Percentiles rank a stretch among this genome's conserved stretches.
Evolutionary conservation across 1,139 yeast species (phyloP).

Genomic region (Geotrichum klebahnii): DNA sequence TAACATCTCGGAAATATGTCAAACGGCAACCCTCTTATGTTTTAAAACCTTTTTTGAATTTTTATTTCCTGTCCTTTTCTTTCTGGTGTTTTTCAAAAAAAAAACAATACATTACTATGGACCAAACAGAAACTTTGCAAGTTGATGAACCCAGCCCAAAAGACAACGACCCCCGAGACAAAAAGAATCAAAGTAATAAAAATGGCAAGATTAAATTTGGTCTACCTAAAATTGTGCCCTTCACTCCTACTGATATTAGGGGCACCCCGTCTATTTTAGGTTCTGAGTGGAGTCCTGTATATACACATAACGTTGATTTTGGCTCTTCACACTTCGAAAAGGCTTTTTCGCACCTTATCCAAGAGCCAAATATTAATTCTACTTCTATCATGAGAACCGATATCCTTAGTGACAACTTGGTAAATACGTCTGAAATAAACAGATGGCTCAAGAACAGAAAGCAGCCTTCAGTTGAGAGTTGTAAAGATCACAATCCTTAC

Average conservation of each 20-base stretch:
- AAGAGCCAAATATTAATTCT: slow-evolving; percentile 87
- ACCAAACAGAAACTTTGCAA: too few species aligned
- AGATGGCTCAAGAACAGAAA: slow-evolving; percentile 17
- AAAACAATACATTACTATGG: too few species aligned
- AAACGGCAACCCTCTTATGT: too few species aligned
- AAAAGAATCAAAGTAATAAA: too few species aligned
- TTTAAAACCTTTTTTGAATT: too few species aligned
- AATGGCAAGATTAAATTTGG: too few species aligned
- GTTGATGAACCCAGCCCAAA: too few species aligned
- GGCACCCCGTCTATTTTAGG: slow-evolving; percentile 53
- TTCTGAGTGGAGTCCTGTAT: slow-evolving; percentile 51
- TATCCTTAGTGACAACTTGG: slow-evolving; percentile 51
- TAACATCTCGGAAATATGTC: too few species aligned
- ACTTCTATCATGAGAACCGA: slow-evolving; percentile 89
- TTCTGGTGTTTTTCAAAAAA: too few species aligned
- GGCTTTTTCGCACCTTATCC: slow-evolving; percentile 77
- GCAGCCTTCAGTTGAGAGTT: slow-evolving; percentile 9
- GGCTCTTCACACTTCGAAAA: slow-evolving; percentile 51
- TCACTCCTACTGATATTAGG: slow-evolving; percentile 31
- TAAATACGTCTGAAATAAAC: slow-evolving; percentile 13
- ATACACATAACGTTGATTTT: slow-evolving; percentile 37
- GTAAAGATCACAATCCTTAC: slow-evolving; percentile 7
- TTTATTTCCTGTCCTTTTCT: too few species aligned
- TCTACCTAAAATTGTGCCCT: slow-evolving; percentile 10
- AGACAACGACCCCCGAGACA: too few species aligned